Conservation (phyloP, 208 protist genomes). For the Crithidia brevicula region DNA sequence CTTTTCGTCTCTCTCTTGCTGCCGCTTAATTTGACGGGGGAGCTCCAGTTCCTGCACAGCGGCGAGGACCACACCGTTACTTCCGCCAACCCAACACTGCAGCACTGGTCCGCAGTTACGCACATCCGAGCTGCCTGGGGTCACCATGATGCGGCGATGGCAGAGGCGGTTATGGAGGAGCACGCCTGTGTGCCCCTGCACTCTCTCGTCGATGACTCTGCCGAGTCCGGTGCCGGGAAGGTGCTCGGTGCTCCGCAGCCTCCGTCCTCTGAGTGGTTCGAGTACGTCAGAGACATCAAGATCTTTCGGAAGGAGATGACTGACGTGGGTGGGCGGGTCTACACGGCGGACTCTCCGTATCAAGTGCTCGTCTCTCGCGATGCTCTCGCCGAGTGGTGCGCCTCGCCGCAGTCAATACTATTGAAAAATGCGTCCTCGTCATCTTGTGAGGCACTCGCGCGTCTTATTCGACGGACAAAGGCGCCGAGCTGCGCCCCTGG, state of each 20-base stretch:
- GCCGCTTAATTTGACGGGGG: slow-evolving; percentile 7
- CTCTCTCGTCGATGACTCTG: background rate
- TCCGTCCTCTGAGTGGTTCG: slow-evolving; percentile 5
- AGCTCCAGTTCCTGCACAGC: slow-evolving; percentile 30
- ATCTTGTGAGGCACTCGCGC: background rate
- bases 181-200: slow-evolving; percentile 30
- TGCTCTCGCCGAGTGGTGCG: slow-evolving; percentile 1
- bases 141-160: slow-evolving; percentile 23
- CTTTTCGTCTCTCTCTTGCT: slow-evolving; percentile 20
- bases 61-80: background rate
- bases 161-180: slow-evolving; percentile 20
- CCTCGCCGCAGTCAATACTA: background rate
- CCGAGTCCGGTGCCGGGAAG: background rate
- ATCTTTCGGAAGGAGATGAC: background rate
- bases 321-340: slow-evolving; percentile 12
- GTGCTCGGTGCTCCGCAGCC: background rate
- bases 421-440: background rate
- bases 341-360: slow-evolving; percentile 14
- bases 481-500: background rate
- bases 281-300: slow-evolving; percentile 19
- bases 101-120: slow-evolving; percentile 7
- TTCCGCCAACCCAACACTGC: too few species aligned
- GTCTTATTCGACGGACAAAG: slow-evolving; percentile 2
- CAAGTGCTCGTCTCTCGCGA: slow-evolving; percentile 17
- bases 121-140: slow-evolving; percentile 41